Conservation (phyloP, 1,139 yeast genomes). For the Suhomyces bokatorum region DNA sequence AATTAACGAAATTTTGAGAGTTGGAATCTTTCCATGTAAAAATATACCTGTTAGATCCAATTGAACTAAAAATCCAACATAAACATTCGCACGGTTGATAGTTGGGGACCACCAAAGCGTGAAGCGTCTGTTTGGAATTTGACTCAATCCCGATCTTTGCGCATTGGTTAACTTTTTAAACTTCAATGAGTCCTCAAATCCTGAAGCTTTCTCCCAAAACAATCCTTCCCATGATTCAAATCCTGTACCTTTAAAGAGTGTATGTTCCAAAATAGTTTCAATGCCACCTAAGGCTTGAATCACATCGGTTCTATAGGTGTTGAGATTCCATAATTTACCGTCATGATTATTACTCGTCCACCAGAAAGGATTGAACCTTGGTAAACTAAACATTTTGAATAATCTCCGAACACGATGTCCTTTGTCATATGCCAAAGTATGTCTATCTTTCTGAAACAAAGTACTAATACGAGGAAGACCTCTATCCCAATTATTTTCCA, state of each 20-base stretch:
- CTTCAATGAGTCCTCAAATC: constrained; percentile 94
- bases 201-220: constrained; percentile 97
- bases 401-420: constrained; percentile 86
- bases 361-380: constrained; percentile 88
- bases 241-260: constrained; percentile 94
- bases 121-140: constrained; percentile 95
- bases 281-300: constrained; percentile 97
- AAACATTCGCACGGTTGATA: constrained; percentile 94
- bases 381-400: constrained; percentile 70
- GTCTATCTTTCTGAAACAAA: constrained; percentile 91
- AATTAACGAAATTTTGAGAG: constrained; percentile 89
- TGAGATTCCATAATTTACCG: constrained; percentile 93
- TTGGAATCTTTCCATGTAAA: constrained; percentile 96
- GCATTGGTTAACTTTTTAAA: constrained; percentile 95
- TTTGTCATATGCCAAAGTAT: constrained; percentile 90
- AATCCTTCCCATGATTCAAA: constrained; percentile 98
- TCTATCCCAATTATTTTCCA: constrained; percentile 93
- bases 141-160: constrained; percentile 94
- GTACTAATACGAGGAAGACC: constrained; percentile 97
- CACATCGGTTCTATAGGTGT: constrained; percentile 91
- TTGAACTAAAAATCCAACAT: constrained; percentile 96
- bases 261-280: constrained; percentile 93
- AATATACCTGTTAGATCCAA: constrained; percentile 95
- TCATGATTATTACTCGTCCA: constrained; percentile 95
- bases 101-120: constrained; percentile 99